phyloP scores from a whole-genome alignment of 2,329 filamentous ascomycete species.

The Rutstroemia sp. region DNA sequence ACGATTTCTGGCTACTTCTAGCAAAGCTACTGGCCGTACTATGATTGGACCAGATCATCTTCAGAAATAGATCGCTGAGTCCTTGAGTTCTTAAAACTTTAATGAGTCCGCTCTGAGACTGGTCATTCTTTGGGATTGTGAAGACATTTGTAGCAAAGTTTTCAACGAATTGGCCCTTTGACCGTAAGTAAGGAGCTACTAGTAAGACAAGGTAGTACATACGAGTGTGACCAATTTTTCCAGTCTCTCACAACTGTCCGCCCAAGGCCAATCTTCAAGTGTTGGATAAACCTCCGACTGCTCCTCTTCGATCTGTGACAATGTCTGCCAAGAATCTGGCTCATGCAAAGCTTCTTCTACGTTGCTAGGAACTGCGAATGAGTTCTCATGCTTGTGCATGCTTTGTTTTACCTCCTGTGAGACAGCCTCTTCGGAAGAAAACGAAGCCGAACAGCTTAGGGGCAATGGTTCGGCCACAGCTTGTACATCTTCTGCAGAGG shows the following conservation, averaged over 20 bases:
- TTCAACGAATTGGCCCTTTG: background rate
- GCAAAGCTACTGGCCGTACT: background rate
- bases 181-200: background rate
- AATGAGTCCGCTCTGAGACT: constrained; percentile 1
- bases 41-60: background rate
- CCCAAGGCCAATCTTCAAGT: background rate
- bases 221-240: constrained; percentile 1
- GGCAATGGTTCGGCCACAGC: too few species aligned
- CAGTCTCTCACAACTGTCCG: background rate
- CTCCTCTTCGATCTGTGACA: background rate
- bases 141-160: background rate
- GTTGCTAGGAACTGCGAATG: too few species aligned
- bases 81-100: background rate
- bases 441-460: too few species aligned
- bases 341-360: background rate
- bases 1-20: background rate
- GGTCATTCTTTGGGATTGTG: background rate
- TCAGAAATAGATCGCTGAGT: background rate
- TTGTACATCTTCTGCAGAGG: too few species aligned
- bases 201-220: background rate
- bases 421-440: too few species aligned
- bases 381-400: too few species aligned
- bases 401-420: too few species aligned
- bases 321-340: background rate
- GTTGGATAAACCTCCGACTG: background rate